A percentile compares a stretch with the other conserved stretches of the same genome.
Evolutionary conservation across 225 moss, liverwort and hornwort species (phyloP).

Genomic region (Ulota crispa): DNA sequence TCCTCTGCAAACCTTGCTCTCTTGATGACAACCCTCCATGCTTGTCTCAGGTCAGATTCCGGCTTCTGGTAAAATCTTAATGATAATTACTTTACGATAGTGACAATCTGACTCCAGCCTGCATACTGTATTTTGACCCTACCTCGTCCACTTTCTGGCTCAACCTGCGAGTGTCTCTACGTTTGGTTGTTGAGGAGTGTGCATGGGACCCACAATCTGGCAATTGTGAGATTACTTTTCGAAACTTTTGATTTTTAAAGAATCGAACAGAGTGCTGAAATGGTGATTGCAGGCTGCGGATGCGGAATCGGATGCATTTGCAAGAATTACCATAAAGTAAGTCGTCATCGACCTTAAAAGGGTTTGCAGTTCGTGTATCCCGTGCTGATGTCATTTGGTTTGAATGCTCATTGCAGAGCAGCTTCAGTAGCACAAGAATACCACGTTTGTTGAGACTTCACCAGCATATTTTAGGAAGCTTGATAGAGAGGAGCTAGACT

Average conservation of each 20-base stretch:
- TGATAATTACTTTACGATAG: not conserved
- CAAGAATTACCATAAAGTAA: constrained; percentile 89
- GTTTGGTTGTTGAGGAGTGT: not conserved
- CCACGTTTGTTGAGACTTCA: not conserved
- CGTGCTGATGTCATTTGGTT: not conserved
- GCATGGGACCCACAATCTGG: not conserved
- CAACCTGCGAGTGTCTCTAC: not conserved
- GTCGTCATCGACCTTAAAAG: not conserved
- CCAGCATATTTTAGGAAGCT: constrained; percentile 2
- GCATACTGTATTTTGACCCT: not conserved
- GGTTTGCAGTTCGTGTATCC: not conserved
- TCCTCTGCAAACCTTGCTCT: constrained; percentile 79
- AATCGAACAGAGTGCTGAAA: not conserved
- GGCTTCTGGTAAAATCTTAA: not conserved
- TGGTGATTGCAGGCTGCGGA: constrained; percentile 68
- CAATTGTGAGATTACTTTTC: not conserved
- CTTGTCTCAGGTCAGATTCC: constrained; percentile 59
- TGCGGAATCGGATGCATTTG: constrained; percentile 61
- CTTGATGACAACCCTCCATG: constrained; percentile 69
- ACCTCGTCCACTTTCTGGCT: not conserved
- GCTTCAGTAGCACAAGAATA: constrained; percentile 7
- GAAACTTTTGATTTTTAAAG: not conserved
- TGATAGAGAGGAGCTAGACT: constrained; percentile 7
- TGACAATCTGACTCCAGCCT: not conserved
- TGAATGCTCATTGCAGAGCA: not conserved